Evolutionary conservation across 257 asterid genomes (phyloP), one percentile per base, ranked within the genome.

Genomic region (Solanum piurae): DNA sequence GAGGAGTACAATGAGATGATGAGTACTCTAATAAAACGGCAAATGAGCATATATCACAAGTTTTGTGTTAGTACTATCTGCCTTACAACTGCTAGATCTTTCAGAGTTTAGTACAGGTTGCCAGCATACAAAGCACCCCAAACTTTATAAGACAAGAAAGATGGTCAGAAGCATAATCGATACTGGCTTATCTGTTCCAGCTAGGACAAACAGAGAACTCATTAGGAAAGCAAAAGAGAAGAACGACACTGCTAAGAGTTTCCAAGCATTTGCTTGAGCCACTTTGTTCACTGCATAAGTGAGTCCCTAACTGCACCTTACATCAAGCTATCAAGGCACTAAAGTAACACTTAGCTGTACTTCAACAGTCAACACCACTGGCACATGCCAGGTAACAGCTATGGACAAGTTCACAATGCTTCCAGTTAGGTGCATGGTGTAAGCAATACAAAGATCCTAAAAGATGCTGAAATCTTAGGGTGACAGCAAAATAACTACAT

Each of bases 401-500:
- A 42, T 14, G 18, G 37, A 58, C 84, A n/a, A 16, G 58, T 76
- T 23, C 58, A 76, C 58, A 76, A 6, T 75, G 60, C 83, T 76
- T n/a, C 46, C 60, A 13, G 13, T 42, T 25, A 77, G 84, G 36
- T 13, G 7, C n/a, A 13, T 25, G n/a, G 62, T 7, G n/a, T 13
- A 40, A 77, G 37, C 6, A 11, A 77, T 40, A 40, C 58, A 25
- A 77, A 25, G 37, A 25, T 77, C 16, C 36, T 33, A n/a, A 76
- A n/a, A 76, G 83, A 76, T 12, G 36, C 83, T 76, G 60, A n/a
- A 76, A 40, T 76, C 36, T 90, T 97, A 87, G 99, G 99, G 40
- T 97, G 99, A 98, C 98, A 95, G 92, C 98, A 91, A 80, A 93
- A 90, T 93, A 95, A 95, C 88, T 94, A 95, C 92, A 69, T 92